phyloP scores from a whole-genome alignment of 192 early-diverging fungal genomes.

The Jimgerdemannia flammicorona region DNA sequence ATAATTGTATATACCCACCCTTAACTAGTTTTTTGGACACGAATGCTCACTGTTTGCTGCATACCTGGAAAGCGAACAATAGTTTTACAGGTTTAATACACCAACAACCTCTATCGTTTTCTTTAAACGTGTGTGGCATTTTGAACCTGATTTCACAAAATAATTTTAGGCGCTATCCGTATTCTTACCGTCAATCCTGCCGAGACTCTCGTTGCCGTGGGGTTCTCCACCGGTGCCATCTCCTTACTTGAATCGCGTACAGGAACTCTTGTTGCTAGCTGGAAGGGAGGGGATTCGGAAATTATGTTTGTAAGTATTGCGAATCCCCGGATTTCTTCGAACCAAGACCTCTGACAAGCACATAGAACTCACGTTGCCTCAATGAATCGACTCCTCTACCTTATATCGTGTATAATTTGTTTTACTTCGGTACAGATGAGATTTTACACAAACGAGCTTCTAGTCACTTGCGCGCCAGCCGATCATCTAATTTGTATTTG shows the following conservation, averaged over 20 bases:
- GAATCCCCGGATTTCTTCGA: neutral
- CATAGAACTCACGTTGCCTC: neutral
- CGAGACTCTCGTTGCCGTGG: constrained; percentile 51
- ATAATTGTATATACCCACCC: neutral
- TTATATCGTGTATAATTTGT: too few species aligned
- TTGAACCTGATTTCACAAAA: neutral
- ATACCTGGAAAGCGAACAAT: constrained; percentile 37
- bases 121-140: neutral
- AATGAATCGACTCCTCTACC: too few species aligned
- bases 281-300: constrained; percentile 56
- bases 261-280: constrained; percentile 45
- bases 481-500: constrained; percentile 57
- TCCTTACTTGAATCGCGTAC: constrained; percentile 52
- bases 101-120: neutral
- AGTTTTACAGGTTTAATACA: constrained; percentile 4
- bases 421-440: constrained; percentile 35
- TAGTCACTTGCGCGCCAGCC: constrained; percentile 49
- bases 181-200: constrained; percentile 36
- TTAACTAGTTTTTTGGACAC: constrained; percentile 33
- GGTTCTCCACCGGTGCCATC: constrained; percentile 48
- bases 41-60: constrained; percentile 20
- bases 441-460: constrained; percentile 50
- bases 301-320: constrained; percentile 40
- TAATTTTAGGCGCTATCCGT: constrained; percentile 26
- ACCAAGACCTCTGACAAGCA: neutral